Evolutionary conservation across 2,329 filamentous ascomycete genomes (phyloP).

Genomic region (Xylariaceae sp.): DNA sequence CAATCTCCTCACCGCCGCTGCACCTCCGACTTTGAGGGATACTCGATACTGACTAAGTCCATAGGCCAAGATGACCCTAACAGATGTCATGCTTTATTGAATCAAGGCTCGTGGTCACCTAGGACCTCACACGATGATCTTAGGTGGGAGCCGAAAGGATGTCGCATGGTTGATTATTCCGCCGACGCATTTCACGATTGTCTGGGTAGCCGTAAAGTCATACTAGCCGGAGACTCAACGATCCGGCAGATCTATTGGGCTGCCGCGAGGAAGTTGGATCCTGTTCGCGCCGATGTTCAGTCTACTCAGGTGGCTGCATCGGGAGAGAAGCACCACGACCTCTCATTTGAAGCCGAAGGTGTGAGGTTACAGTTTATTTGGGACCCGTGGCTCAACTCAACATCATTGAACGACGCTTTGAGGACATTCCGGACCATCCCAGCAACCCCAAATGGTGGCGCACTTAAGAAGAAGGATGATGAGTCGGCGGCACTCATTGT

Average conservation of each 20-base stretch:
- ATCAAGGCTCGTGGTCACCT: constrained; percentile 22
- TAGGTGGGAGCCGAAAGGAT: constrained; percentile 57
- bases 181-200: constrained; percentile 48
- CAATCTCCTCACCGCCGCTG: not conserved
- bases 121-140: constrained; percentile 11
- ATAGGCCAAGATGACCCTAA: constrained; percentile 20
- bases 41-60: constrained; percentile 9
- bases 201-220: constrained; percentile 44
- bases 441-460: constrained; percentile 11
- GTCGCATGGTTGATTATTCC: constrained; percentile 54
- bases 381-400: constrained; percentile 59
- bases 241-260: constrained; percentile 59
- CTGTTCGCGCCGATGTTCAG: constrained; percentile 30
- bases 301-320: constrained; percentile 26
- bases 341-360: constrained; percentile 39
- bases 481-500: constrained; percentile 43
- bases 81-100: constrained; percentile 22
- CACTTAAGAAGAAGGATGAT: constrained; percentile 15
- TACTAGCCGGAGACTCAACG: constrained; percentile 59
- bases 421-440: constrained; percentile 26
- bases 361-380: constrained; percentile 53
- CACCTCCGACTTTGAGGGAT: not conserved
- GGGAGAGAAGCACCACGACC: constrained; percentile 38
- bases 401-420: constrained; percentile 37
- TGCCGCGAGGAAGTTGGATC: constrained; percentile 43